phyloP scores from a whole-genome alignment of 805 yeast species.

The Candida nemodendra region DNA sequence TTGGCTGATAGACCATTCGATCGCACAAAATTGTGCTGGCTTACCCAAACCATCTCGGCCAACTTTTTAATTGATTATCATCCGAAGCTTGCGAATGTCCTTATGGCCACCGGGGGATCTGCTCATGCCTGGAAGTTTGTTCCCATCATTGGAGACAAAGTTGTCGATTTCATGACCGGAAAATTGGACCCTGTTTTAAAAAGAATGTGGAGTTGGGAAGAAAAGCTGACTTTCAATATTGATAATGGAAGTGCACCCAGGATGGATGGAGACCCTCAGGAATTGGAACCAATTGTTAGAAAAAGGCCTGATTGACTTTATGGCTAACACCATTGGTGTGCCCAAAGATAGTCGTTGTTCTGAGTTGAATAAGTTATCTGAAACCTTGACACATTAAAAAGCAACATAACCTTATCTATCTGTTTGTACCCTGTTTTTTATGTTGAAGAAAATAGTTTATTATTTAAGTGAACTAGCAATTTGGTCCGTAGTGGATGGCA shows the following conservation, averaged over 20 bases:
- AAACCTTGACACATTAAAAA: too few relatives aligned
- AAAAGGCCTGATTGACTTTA: too few relatives aligned
- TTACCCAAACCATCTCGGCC: slow-evolving; percentile 25
- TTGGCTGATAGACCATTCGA: slow-evolving; percentile 24
- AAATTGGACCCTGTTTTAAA: slow-evolving; percentile 17
- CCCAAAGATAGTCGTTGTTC: too few relatives aligned
- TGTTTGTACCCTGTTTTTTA: too few relatives aligned
- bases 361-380: too few relatives aligned
- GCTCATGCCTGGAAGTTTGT: slow-evolving; percentile 31
- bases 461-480: too few relatives aligned
- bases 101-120: slow-evolving; percentile 28
- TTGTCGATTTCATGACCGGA: slow-evolving; percentile 23
- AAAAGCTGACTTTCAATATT: slow-evolving; percentile 9
- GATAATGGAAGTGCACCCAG: slow-evolving; percentile 29
- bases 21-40: slow-evolving; percentile 28
- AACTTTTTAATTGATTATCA: slow-evolving; percentile 26
- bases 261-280: slow-evolving; percentile 26
- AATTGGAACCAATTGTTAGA: slow-evolving; percentile 13
- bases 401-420: too few relatives aligned
- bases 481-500: too few relatives aligned
- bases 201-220: slow-evolving; percentile 25
- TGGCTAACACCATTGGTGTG: too few relatives aligned
- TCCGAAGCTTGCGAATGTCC: slow-evolving; percentile 21
- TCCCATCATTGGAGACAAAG: slow-evolving; percentile 26
- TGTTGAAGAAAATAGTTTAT: too few relatives aligned